Conservation (phyloP, 352 stramenopile genomes). For the Blastocystis sp. region DNA sequence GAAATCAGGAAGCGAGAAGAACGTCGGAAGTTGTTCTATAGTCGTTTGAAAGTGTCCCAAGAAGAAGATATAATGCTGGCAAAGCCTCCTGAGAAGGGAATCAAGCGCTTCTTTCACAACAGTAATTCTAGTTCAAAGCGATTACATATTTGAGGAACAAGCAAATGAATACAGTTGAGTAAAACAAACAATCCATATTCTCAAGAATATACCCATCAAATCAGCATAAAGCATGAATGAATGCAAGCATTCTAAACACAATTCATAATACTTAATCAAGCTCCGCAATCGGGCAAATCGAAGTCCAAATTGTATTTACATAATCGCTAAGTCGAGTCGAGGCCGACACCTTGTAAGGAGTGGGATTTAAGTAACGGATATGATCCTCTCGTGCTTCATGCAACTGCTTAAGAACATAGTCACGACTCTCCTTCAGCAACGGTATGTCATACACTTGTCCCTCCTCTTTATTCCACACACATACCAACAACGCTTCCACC, state of each 20-base stretch:
- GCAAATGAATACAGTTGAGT: neutral
- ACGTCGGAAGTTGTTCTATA: neutral
- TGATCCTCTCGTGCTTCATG: conserved; percentile 84
- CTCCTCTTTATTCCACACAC: conserved; percentile 81
- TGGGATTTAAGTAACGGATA: conserved; percentile 87
- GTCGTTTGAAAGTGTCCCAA: neutral
- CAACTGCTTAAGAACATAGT: conserved; percentile 83
- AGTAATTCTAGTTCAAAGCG: neutral
- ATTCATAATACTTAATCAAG: conserved; percentile 64
- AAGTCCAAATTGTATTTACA: conserved; percentile 86
- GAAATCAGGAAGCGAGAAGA: neutral
- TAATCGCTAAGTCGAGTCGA: conserved; percentile 79
- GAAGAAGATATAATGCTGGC: neutral
- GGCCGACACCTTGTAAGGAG: conserved; percentile 76
- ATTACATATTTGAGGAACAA: neutral
- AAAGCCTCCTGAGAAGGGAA: conserved; percentile 5
- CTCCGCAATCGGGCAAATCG: conserved; percentile 70
- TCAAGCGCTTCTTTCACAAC: conserved; percentile 36
- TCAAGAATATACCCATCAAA: conserved; percentile 39
- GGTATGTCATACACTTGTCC: conserved; percentile 68
- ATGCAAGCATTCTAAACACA: conserved; percentile 40
- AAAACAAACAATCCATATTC: conserved; percentile 46
- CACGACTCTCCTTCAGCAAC: conserved; percentile 72
- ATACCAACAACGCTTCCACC: conserved; percentile 78
- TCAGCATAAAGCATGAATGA: neutral